Evolutionary conservation across 495 filamentous ascomycete species (phyloP), one percentile per base, ranked within the genome.

Genomic region (Thermochaetoides thermophila): DNA sequence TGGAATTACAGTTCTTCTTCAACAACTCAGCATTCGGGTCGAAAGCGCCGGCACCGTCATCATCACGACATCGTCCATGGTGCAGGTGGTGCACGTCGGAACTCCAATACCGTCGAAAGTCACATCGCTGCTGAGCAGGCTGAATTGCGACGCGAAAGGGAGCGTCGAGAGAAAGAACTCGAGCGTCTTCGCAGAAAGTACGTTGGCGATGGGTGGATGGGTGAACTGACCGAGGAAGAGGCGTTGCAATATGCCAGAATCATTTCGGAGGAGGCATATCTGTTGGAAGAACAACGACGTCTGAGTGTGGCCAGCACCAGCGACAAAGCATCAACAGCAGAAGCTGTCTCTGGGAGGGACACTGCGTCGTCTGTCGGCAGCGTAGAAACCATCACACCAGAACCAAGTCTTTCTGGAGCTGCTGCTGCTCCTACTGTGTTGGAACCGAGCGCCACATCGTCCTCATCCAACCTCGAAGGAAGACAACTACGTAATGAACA

Each of bases 1-100:
- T 97, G 89, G 89, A 76, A 78, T 12, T 95, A 92, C 50, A 92
- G 81, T 48, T 87, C 85, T 3, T n/a, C n/a, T n/a, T n/a, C n/a
- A n/a, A 60, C 55, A 0, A 46, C 44, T n/a, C 57, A 61, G 19
- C 22, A 43, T 1, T 34, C 56, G 10, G 56, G 66, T 27, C 58
- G 60, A 3, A 66, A 64, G 43, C 62, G 66, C 0, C 62, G 53
- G 9, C 40, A 49, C 15, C 59, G 62, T 7, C 40, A 49, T 14
- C 59, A 61, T 7, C 61, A 62, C 33, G 51, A 55, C 1, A 59
- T 64, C 31, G 45, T 57, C 12, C 59, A 67, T 25, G 56, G 57
- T 25, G 56, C 59, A 4, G 40, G 48, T 10, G 44, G 46, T 9
- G 48, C 43, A 26, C 56, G 63, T 33, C 55, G 60, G 18, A 45